A percentile compares a stretch with the other conserved stretches of the same genome.
Conservation (phyloP, 73 alveolate genomes). For the Tetrahymena elliotti region DNA sequence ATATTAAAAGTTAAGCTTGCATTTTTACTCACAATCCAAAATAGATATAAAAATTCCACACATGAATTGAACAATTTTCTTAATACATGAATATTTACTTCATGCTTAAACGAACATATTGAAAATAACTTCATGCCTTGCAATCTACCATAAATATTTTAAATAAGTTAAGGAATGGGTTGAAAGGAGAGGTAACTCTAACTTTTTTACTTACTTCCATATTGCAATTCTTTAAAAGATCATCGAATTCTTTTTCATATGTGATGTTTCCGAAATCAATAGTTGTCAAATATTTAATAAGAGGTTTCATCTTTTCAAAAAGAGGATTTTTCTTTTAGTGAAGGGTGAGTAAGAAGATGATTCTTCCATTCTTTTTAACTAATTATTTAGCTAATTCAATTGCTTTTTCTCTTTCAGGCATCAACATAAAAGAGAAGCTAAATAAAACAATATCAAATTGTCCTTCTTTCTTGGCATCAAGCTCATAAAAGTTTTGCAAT, state of each 20-base stretch:
- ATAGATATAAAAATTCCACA: too few species aligned
- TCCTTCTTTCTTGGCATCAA: slow-evolving; percentile 30
- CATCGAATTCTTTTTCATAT: slow-evolving; percentile 28
- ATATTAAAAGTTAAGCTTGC: too few species aligned
- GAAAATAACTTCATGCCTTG: neutral
- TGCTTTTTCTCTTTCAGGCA: slow-evolving; percentile 38
- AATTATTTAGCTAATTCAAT: slow-evolving; percentile 20
- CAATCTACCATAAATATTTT: slow-evolving; percentile 33
- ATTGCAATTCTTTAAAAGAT: neutral
- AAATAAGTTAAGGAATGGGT: slow-evolving; percentile 18
- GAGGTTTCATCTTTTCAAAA: slow-evolving; percentile 27
- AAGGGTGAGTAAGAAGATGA: slow-evolving; percentile 22
- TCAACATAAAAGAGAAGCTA: slow-evolving; percentile 30
- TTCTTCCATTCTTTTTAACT: neutral
- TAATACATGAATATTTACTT: too few species aligned
- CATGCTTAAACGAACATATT: neutral
- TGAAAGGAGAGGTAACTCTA: slow-evolving; percentile 4
- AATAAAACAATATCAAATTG: slow-evolving; percentile 22
- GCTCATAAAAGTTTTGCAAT: slow-evolving; percentile 21
- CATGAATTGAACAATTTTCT: too few species aligned
- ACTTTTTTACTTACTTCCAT: slow-evolving; percentile 13
- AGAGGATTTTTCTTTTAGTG: slow-evolving; percentile 26
- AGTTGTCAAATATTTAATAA: slow-evolving; percentile 25
- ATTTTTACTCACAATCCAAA: too few species aligned
- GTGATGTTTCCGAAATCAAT: slow-evolving; percentile 38